phyloP scores from a whole-genome alignment of 169 alveolate species.

The Plasmodium knowlesi region DNA sequence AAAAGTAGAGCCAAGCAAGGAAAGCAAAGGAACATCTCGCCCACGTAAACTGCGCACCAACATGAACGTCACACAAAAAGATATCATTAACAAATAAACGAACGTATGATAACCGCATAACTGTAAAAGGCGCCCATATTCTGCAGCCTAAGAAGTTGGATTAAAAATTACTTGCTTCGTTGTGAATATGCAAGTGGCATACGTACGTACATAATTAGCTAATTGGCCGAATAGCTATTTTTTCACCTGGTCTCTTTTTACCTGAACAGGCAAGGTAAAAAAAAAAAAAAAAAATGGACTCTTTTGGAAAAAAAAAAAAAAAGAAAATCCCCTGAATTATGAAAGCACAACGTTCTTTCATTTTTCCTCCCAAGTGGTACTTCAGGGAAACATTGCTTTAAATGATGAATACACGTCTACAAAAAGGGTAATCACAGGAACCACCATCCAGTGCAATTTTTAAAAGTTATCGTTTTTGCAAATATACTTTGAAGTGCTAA shows the following conservation, averaged over 20 bases:
- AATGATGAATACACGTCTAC: not conserved
- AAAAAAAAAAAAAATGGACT: not conserved
- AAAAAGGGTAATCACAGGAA: not conserved
- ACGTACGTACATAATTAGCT: not conserved
- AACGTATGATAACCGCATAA: not conserved
- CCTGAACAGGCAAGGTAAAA: not conserved
- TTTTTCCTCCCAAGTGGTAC: not conserved
- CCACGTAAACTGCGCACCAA: not conserved
- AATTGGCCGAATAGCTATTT: not conserved
- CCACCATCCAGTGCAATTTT: not conserved
- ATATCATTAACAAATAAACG: not conserved
- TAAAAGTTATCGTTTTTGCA: not conserved
- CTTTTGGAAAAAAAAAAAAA: not conserved
- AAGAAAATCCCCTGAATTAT: not conserved
- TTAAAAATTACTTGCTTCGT: not conserved
- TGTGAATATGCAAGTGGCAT: not conserved
- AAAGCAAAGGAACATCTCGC: not conserved
- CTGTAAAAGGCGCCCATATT: not conserved
- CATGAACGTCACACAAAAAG: not conserved
- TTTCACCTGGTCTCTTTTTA: not conserved
- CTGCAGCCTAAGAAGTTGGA: not conserved
- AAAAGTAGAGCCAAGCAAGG: no score
- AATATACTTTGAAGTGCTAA: not conserved
- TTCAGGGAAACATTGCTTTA: not conserved
- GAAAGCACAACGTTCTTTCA: not conserved